Base-by-base conservation (phyloP, 306 rosid species). In the Prunus dulcis region DNA sequence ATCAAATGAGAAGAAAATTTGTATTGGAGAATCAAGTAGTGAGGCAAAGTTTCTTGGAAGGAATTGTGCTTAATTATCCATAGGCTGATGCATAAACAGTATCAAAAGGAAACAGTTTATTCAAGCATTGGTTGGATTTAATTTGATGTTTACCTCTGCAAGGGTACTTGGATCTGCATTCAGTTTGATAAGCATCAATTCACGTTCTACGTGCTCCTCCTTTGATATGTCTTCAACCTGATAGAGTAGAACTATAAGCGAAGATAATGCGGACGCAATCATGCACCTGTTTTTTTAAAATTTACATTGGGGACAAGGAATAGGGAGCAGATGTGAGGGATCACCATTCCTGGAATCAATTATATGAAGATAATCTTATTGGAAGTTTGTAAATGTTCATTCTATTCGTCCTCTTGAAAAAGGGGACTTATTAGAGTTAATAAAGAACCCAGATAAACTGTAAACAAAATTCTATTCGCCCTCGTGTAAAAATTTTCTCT, bases 191-290 rank as follows among this genome's bases (percentile, higher is more conserved):
- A 88, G 91, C 89, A 88, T 82, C 78, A 85, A 49, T 69, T 88
- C 91, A 22, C 89, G 89, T 69, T 88, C 91, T 51, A 88, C 91
- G 25, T 88, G 91, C 12, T 88, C 75, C 72, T 83, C 87, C 73
- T 80, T 83, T 79, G 91, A 88, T 76, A 88, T 83, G 81, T 88
- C 89, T 76, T 88, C 89, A 15, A 88, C 91, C 91, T 88, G 76
- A 74, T 62, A 64, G 20, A 75, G 76, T 27, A 63, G 65, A 77
- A 30, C 5, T 45, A 38, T 69, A 15, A 41, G 77, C 22, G 38
- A 55, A 47, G 70, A 67, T 46, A 51, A 3, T 3, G 56, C 23
- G 67, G 27, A 64, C 55, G 46, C 76, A 60, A 61, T 18, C n/a
- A 60, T 69, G 27, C n/a, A 18, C 4, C 46, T 23, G 78, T 25